phyloP scores from a whole-genome alignment of 2,329 filamentous ascomycete species.

The Colletotrichum lindemuthianum region DNA sequence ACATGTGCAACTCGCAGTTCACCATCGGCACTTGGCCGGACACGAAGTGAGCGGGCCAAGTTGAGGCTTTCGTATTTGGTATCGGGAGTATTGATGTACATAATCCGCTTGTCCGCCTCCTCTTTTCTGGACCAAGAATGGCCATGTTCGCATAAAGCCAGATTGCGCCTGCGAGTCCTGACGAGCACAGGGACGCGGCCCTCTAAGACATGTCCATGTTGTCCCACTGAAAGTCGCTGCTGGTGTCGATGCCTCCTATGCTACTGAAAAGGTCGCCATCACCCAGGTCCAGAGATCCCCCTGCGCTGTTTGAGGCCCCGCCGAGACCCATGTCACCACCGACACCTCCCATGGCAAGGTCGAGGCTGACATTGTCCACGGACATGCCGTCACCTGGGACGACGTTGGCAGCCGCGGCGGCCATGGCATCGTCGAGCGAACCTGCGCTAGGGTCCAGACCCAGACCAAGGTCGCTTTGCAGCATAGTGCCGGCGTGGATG shows the following conservation, averaged over 20 bases:
- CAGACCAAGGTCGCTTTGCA: conserved; percentile 55
- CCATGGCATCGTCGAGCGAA: conserved; percentile 53
- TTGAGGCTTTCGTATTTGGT: conserved; percentile 19
- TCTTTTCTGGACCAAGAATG: too few species aligned
- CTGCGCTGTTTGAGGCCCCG: conserved; percentile 45
- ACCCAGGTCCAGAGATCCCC: conserved; percentile 50
- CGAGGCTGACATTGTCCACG: conserved; percentile 55
- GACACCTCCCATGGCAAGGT: conserved; percentile 56
- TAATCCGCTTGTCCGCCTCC: too few species aligned
- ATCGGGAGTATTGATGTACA: conserved; percentile 10
- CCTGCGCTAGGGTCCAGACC: conserved; percentile 46
- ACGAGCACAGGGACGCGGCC: neutral
- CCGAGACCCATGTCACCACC: conserved; percentile 52
- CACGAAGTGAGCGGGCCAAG: conserved; percentile 10
- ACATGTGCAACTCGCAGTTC: conserved; percentile 72
- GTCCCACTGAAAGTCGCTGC: conserved; percentile 57
- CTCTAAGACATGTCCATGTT: conserved; percentile 46
- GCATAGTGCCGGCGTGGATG: conserved; percentile 52
- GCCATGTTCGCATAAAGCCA: too few species aligned
- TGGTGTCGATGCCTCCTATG: conserved; percentile 49
- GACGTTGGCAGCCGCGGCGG: conserved; percentile 47
- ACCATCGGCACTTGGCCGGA: conserved; percentile 56
- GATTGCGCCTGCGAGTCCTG: neutral
- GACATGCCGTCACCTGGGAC: conserved; percentile 52
- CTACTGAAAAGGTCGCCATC: conserved; percentile 49